Evolutionary conservation across 371 early-diverging fungal genomes (phyloP).

Genomic region (Mycotypha africana): DNA sequence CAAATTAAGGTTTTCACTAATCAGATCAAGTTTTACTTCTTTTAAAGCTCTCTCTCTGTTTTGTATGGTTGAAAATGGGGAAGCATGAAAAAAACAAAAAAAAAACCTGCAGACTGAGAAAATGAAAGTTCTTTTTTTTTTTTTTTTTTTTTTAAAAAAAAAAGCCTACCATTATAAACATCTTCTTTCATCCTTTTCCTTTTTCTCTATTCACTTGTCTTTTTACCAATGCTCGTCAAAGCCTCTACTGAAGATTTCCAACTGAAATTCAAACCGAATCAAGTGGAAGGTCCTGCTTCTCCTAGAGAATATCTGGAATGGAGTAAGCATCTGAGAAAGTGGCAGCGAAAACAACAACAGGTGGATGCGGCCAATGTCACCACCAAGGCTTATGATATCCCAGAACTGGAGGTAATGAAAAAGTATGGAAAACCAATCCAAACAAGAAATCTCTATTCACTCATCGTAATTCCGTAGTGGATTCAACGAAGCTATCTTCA

Average conservation of each 20-base stretch:
- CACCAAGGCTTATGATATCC: constrained; percentile 11
- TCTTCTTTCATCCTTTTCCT: neutral
- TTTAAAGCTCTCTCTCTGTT: too few species aligned
- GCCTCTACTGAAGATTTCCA: constrained; percentile 19
- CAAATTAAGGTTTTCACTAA: too few species aligned
- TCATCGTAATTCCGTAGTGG: constrained; percentile 13
- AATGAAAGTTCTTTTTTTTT: too few species aligned
- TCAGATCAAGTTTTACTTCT: too few species aligned
- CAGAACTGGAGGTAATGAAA: constrained; percentile 9
- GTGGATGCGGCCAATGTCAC: constrained; percentile 2
- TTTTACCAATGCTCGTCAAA: constrained; percentile 21
- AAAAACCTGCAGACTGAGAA: too few species aligned
- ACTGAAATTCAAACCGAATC: constrained; percentile 18
- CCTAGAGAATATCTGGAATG: constrained; percentile 24
- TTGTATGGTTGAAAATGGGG: too few species aligned
- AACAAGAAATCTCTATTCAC: too few species aligned
- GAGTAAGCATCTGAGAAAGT: constrained; percentile 13
- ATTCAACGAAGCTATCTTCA: constrained; percentile 21
- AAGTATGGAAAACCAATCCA: neutral
- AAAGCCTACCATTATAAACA: too few species aligned
- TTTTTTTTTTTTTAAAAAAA: neutral
- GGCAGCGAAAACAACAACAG: constrained; percentile 20
- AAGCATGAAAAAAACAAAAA: too few species aligned
- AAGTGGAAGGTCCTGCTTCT: constrained; percentile 24
- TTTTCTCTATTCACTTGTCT: neutral